Evolutionary conservation across 225 moss, liverwort and hornwort genomes (phyloP), one percentile per base, ranked within the genome.

Genomic region (Lunularia cruciata): DNA sequence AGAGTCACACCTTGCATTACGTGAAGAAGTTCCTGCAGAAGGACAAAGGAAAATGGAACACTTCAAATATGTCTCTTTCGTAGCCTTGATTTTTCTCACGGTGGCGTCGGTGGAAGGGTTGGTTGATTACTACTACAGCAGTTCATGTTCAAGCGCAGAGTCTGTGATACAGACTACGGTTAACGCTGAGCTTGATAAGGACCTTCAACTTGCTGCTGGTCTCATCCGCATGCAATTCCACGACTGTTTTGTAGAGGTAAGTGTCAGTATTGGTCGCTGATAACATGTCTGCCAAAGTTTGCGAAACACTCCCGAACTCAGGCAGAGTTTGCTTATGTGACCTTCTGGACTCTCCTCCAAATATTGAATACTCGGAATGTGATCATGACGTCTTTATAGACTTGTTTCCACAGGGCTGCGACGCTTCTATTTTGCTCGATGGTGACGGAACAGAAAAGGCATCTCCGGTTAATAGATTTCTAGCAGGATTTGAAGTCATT

Each of bases 171-270:
- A 37, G 49, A 33, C 2, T 6, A 16, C 30, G 4, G 66, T 48
- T 3, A 8, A 25, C 31, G n/a, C 16, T n/a, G 34, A 19, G 31
- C 47, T 66, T 16, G 31, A 8, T 31, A 51, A 32, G 32, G 31
- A 66, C 8, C 30, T 30, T 10, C 31, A 48, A 6, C 32, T 66
- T 3, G 66, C 66, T 10, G 66, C 19, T 18, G 48, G 32, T 19
- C 0, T 66, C 48, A 47, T 47, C 30, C 48, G 47, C 0, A 31
- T 66, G 47, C 66, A 48, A 20, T 66, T 66, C 31, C 48, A 66
- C 18, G 66, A 66, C 10, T 66, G 47, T 16, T 66, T 47, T 13
- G 48, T 66, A 5, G 13, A 35, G 66, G 32, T 66, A 51, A 66
- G 23, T 4, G 6, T 33, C 33, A 37, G 8, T 31, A 37, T 59